Percentiles rank a stretch among this genome's conserved stretches.
phyloP scores from a whole-genome alignment of 179 eudicot genomes.

The Silene coronaria region DNA sequence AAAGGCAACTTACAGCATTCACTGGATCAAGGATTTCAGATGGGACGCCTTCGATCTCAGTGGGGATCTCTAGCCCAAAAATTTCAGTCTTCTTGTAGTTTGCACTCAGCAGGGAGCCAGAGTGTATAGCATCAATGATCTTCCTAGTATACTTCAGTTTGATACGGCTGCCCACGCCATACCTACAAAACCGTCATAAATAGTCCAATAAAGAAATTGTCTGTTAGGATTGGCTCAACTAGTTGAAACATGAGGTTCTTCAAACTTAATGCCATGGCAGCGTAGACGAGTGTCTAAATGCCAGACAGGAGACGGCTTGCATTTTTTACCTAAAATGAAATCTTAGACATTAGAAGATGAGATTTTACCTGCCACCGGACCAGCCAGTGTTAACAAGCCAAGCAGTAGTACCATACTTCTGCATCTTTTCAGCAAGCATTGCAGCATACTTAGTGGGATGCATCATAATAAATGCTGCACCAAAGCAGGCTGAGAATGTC shows the following conservation, averaged over 20 bases:
- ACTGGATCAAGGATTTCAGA: conserved; percentile 82
- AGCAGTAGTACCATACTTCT: conserved; percentile 76
- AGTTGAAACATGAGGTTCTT: too few relatives aligned
- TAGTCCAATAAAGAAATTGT: too few relatives aligned
- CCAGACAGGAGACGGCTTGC: too few relatives aligned
- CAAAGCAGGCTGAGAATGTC: conserved; percentile 95
- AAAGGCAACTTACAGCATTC: conserved; percentile 54
- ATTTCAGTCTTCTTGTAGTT: conserved; percentile 54
- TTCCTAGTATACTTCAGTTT: conserved; percentile 76
- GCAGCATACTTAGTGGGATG: conserved; percentile 91
- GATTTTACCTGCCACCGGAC: conserved; percentile 81
- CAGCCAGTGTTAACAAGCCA: conserved; percentile 99
- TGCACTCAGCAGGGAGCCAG: conserved; percentile 61
- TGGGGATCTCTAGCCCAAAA: conserved; percentile 75
- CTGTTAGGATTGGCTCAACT: neutral
- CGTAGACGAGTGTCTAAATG: too few relatives aligned
- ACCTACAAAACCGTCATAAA: conserved; percentile 32
- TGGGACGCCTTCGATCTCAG: conserved; percentile 73
- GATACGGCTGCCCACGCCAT: conserved; percentile 71
- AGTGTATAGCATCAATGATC: conserved; percentile 88
- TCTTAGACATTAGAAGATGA: neutral
- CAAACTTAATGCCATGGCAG: too few relatives aligned
- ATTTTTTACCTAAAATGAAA: too few relatives aligned
- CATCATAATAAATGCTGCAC: conserved; percentile 94
- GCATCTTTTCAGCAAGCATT: conserved; percentile 92